A percentile compares a stretch with the other conserved stretches of the same genome.
Conservation (phyloP, 192 early-diverging fungal genomes). For the Gigaspora rosea region DNA sequence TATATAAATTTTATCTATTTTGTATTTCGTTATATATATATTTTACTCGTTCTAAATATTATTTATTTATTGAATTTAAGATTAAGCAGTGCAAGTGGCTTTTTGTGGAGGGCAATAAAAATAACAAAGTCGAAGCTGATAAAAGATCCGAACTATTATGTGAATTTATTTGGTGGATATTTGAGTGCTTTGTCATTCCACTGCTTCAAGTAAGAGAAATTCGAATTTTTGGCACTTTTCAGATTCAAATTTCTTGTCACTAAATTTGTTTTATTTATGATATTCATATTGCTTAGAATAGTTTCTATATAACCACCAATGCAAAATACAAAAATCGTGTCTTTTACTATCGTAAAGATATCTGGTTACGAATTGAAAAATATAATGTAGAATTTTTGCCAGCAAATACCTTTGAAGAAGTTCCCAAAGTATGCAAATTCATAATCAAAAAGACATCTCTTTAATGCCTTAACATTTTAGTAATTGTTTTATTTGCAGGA, state of each 20-base stretch:
- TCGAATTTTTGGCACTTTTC: neutral
- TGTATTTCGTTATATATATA: neutral
- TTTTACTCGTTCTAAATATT: neutral
- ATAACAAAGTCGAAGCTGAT: neutral
- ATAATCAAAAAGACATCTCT: no score
- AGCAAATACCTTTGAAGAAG: no score
- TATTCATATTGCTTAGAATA: no score
- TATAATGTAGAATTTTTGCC: no score
- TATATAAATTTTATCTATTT: neutral
- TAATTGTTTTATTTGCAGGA: no score
- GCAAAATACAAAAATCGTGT: no score
- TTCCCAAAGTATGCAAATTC: no score
- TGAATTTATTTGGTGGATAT: constrained; percentile 26
- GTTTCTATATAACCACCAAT: no score
- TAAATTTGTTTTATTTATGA: no score
- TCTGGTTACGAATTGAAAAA: no score
- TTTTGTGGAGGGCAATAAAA: neutral
- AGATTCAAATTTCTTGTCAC: neutral
- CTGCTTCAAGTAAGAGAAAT: neutral
- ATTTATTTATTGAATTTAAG: neutral
- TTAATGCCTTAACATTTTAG: no score
- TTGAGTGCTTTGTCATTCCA: neutral
- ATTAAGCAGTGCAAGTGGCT: constrained; percentile 18
- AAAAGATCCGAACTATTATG: neutral
- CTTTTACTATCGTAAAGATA: no score